phyloP scores from a whole-genome alignment of 345 rosid genomes.

The Populus euphratica region DNA sequence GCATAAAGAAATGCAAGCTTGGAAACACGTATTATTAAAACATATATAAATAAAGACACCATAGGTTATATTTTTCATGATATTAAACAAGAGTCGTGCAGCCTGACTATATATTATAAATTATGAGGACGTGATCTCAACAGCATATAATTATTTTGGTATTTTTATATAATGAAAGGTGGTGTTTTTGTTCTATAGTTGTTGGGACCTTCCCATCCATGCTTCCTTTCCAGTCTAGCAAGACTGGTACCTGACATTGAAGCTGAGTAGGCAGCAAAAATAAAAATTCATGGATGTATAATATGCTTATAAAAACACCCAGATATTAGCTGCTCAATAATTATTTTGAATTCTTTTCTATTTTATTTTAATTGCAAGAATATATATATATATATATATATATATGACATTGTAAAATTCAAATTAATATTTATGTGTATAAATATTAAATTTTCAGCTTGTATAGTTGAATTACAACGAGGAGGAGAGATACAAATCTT shows the following conservation, averaged over 20 bases:
- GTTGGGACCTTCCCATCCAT: conserved; percentile 3
- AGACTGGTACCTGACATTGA: not conserved
- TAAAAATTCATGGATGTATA: no score
- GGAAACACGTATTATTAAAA: not conserved
- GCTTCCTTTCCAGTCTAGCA: not conserved
- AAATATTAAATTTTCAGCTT: no score
- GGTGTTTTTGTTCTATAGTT: not conserved
- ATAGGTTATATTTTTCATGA: not conserved
- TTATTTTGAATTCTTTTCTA: no score
- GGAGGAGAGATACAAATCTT: no score
- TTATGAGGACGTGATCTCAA: not conserved
- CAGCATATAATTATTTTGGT: not conserved
- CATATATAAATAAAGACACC: not conserved
- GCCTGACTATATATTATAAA: not conserved
- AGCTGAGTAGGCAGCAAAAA: no score
- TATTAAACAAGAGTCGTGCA: not conserved
- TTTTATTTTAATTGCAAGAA: no score
- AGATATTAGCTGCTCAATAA: not conserved
- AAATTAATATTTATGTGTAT: no score
- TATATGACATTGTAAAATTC: no score
- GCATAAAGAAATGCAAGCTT: not conserved
- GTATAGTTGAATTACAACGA: no score
- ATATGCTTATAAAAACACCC: not conserved
- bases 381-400: no score
- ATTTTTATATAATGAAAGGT: not conserved